phyloP scores from a whole-genome alignment of 2,329 filamentous ascomycete genomes.

The Trichoderma lentiforme region DNA sequence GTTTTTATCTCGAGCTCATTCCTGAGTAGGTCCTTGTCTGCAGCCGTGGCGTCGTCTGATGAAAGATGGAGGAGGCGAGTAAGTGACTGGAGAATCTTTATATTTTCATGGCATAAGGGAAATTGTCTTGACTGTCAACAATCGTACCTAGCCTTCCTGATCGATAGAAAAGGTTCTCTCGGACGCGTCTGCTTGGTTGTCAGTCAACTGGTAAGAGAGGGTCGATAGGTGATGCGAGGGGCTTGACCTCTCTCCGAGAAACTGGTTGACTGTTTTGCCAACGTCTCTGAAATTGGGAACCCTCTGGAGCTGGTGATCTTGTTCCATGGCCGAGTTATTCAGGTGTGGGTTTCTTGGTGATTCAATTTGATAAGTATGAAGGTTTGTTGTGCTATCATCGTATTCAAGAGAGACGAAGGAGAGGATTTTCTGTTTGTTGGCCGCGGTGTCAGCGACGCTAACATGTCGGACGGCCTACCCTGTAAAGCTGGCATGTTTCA shows the following conservation, averaged over 20 bases:
- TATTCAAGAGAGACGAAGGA: background rate
- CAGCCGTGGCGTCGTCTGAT: constrained; percentile 65
- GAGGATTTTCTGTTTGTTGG: background rate
- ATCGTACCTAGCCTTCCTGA: constrained; percentile 59
- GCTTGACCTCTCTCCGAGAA: constrained; percentile 52
- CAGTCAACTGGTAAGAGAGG: background rate
- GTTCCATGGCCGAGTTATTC: background rate
- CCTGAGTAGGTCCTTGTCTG: constrained; percentile 59
- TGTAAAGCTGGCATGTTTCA: background rate
- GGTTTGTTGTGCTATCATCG: background rate
- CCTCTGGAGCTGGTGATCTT: constrained; percentile 23
- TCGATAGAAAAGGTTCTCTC: constrained; percentile 63
- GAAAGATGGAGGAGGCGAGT: background rate
- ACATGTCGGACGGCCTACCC: background rate
- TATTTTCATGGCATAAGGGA: constrained; percentile 15
- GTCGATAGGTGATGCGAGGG: background rate
- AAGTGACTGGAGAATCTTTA: background rate
- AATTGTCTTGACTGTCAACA: background rate
- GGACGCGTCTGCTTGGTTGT: constrained; percentile 42
- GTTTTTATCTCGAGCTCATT: constrained; percentile 63
- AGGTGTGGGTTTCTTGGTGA: background rate
- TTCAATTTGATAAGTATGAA: background rate
- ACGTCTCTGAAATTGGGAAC: constrained; percentile 77
- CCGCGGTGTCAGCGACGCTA: background rate
- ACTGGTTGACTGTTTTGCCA: constrained; percentile 61